Percentiles rank a stretch among this genome's conserved stretches.
phyloP scores from a whole-genome alignment of 495 filamentous ascomycete species.

The Podospora pseudoanserina region DNA sequence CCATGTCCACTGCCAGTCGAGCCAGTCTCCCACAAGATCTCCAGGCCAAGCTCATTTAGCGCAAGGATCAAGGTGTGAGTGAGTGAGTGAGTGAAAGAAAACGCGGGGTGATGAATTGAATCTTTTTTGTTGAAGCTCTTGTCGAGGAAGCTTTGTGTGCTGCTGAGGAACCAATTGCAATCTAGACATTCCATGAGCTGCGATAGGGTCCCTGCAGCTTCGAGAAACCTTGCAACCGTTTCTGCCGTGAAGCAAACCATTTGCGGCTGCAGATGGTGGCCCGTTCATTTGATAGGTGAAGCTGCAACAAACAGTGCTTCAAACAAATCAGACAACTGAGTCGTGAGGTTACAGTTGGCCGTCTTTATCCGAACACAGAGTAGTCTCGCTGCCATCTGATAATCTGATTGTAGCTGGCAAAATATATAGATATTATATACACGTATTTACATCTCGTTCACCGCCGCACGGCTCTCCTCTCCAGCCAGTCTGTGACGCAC shows the following conservation, averaged over 20 bases:
- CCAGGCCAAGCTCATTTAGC: constrained; percentile 4
- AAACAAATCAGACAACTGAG: background rate
- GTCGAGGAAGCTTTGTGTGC: background rate
- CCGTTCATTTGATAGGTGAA: background rate
- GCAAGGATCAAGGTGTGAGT: constrained; percentile 1
- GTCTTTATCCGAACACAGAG: background rate
- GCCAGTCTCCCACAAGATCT: background rate
- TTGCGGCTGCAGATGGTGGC: background rate
- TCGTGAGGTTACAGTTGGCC: background rate
- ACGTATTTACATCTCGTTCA: background rate
- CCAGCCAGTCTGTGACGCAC: background rate
- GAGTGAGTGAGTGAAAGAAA: background rate
- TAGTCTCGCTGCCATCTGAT: no score
- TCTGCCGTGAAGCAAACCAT: background rate
- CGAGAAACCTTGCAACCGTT: background rate
- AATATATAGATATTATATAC: background rate
- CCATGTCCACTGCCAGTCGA: background rate
- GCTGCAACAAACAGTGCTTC: background rate
- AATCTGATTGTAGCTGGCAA: background rate
- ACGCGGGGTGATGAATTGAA: background rate
- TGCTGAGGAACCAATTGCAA: background rate
- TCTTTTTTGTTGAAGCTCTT: background rate
- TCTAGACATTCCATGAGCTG: background rate
- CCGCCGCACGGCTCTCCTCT: background rate
- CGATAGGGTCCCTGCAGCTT: background rate